These are phyloP conservation scores for Coemansia sp. DNA, from an alignment of 192 early-diverging fungal species.

Conservation along the genomic window DNA sequence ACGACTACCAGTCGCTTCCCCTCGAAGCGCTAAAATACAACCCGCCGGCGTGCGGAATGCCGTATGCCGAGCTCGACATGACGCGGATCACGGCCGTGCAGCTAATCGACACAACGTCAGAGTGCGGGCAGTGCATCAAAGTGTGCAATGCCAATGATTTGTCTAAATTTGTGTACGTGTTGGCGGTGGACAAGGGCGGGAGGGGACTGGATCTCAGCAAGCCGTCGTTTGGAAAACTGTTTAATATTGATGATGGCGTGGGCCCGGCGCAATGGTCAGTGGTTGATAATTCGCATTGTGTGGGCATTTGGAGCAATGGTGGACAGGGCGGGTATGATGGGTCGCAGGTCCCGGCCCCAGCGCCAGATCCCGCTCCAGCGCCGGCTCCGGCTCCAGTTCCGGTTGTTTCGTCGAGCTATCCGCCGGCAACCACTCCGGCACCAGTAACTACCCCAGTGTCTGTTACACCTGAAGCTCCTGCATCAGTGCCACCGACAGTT, in stretches of 20 bases:
- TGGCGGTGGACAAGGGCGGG: slow-evolving; percentile 59
- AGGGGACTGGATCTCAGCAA: slow-evolving; percentile 56
- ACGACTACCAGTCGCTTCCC: slow-evolving; percentile 53
- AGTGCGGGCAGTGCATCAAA: slow-evolving; percentile 58
- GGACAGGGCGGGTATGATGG: slow-evolving; percentile 5
- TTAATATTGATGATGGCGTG: slow-evolving; percentile 51
- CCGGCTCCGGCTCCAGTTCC: not conserved
- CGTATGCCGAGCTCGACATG: slow-evolving; percentile 54
- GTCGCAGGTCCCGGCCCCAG: slow-evolving; percentile 13
- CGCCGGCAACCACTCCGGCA: not conserved
- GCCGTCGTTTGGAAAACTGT: slow-evolving; percentile 51
- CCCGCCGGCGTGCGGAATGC: slow-evolving; percentile 61
- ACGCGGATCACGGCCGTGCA: slow-evolving; percentile 58
- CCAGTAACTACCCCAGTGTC: not conserved
- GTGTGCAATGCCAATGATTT: slow-evolving; percentile 46
- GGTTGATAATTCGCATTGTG: slow-evolving; percentile 43
- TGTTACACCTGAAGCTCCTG: not conserved
- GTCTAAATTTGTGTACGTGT: slow-evolving; percentile 52
- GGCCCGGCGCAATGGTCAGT: slow-evolving; percentile 52
- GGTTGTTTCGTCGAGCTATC: no score
- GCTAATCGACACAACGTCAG: slow-evolving; percentile 38
- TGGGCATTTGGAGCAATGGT: slow-evolving; percentile 44
- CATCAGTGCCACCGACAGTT: not conserved
- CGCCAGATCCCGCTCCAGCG: not conserved
- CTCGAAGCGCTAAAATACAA: slow-evolving; percentile 37